Conservation (phyloP, 345 rosid species). For the Chamaenerion angustifolium region DNA sequence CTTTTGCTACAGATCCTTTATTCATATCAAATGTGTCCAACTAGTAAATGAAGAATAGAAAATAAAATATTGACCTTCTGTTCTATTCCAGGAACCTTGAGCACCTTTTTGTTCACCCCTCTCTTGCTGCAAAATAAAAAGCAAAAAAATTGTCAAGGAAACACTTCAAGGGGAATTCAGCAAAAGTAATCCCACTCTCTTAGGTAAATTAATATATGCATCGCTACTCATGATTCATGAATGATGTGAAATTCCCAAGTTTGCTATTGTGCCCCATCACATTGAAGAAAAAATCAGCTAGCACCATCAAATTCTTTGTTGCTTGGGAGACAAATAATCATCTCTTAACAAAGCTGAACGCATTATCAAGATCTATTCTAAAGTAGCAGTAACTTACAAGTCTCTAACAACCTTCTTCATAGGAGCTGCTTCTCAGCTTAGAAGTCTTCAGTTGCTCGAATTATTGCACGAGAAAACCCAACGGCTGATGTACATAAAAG, state of each 20-base stretch:
- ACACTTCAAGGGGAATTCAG: background rate
- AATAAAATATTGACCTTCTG: slow-evolving; percentile 46
- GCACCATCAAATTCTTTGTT: background rate
- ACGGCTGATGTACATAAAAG: no score
- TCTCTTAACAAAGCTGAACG: background rate
- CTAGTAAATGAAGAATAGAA: background rate
- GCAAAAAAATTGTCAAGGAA: background rate
- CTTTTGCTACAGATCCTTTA: background rate
- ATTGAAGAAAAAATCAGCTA: no score
- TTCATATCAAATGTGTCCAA: background rate
- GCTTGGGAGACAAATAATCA: background rate
- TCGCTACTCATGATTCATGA: no score
- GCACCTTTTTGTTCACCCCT: slow-evolving; percentile 94
- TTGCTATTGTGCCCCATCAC: no score
- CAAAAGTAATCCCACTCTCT: background rate
- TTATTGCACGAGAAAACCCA: slow-evolving; percentile 2
- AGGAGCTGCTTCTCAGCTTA: slow-evolving; percentile 10
- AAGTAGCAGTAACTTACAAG: slow-evolving; percentile 38
- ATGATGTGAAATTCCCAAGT: no score
- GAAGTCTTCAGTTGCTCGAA: slow-evolving; percentile 8
- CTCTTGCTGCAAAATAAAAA: slow-evolving; percentile 45
- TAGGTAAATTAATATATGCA: background rate
- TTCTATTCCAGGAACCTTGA: slow-evolving; percentile 87
- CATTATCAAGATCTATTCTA: background rate
- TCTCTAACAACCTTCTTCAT: slow-evolving; percentile 98